These are phyloP conservation scores for Aspergillus neoniger DNA, from an alignment of 2,329 filamentous ascomycete genomes.

Conservation along the genomic window DNA sequence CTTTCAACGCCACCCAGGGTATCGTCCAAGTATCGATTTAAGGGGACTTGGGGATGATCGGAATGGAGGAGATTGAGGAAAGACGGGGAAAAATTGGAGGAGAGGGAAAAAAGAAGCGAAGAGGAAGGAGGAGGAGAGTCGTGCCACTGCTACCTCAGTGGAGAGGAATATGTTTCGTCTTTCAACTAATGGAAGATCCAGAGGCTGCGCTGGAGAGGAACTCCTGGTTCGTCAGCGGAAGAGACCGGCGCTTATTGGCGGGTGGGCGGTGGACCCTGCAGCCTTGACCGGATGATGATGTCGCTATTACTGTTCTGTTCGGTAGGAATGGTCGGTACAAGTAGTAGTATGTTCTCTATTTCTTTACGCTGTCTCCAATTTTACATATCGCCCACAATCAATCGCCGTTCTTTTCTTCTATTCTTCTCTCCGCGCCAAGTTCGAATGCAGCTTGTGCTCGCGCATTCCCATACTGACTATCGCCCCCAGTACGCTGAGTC, in stretches of 20 bases:
- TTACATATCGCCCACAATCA: background rate
- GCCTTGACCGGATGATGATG: background rate
- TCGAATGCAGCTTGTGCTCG: conserved; percentile 77
- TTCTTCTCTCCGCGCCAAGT: conserved; percentile 50
- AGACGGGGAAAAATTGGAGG: background rate
- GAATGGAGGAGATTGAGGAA: background rate
- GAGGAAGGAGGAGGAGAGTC: background rate
- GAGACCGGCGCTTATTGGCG: background rate
- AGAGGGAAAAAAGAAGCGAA: background rate
- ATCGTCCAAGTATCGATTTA: background rate
- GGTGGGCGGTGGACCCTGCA: background rate
- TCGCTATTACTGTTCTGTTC: background rate
- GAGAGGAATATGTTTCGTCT: too few species aligned
- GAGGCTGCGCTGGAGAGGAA: background rate
- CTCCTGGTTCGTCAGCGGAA: background rate
- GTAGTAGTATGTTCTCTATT: background rate
- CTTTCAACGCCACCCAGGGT: background rate
- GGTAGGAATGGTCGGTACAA: too few species aligned
- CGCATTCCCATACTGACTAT: conserved; percentile 68
- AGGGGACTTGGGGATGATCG: background rate
- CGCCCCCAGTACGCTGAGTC: conserved; percentile 62
- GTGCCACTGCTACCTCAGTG: background rate
- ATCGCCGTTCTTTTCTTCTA: too few species aligned
- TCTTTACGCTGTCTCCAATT: background rate
- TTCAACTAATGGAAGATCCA: background rate